Evolutionary conservation across 192 early-diverging fungal genomes (phyloP), one percentile per base, ranked within the genome.

Genomic region (Polychytrium aggregatum): DNA sequence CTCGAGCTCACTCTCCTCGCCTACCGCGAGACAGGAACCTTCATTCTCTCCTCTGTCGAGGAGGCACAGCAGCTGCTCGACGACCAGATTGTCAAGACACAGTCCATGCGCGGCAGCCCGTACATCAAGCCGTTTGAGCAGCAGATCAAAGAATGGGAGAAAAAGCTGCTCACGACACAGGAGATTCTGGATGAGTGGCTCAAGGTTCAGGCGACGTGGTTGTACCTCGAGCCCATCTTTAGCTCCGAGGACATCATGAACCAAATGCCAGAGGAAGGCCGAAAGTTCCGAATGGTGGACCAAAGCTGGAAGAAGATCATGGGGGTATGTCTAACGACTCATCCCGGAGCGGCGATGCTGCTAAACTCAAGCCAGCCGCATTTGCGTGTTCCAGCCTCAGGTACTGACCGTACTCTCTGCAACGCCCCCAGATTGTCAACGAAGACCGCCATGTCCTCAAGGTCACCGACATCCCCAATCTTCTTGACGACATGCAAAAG

Each of bases 11-110:
- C 56, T 21, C 44, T 70, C 26, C 54, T 80, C 2, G 60, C 76
- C n/a, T 80, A 80, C 48, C 59, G 78, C 0, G 78, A 80, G 47
- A 68, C 71, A 7, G 72, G 75, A 4, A 80, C 78, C 20, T 70
- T 67, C 48, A 76, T 80, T 46, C 56, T 80, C 0, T 51, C 78
- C 0, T 56, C 57, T 2, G 67, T 80, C 16, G 78, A 80, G 41
- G 78, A 80, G 20, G 68, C 69, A 1, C 78, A 80, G 56, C 78
- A 80, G 40, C 55, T 79, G 4, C 56, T 80, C 4, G 78, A 80
- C 48, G 78, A 80, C 48, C 78, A 80, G 44, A 80, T 80, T 51
- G 78, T 80, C 5, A 80, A 80, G 49, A 80, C 78, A 21, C 78
- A 80, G 41, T 79, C 76, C 10, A 80, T 80, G 78, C 69, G 78